A percentile compares a stretch with the other conserved stretches of the same genome.
Evolutionary conservation across 768 basidiomycete genomes (phyloP).

Genomic region (Hortiboletus campestris): DNA sequence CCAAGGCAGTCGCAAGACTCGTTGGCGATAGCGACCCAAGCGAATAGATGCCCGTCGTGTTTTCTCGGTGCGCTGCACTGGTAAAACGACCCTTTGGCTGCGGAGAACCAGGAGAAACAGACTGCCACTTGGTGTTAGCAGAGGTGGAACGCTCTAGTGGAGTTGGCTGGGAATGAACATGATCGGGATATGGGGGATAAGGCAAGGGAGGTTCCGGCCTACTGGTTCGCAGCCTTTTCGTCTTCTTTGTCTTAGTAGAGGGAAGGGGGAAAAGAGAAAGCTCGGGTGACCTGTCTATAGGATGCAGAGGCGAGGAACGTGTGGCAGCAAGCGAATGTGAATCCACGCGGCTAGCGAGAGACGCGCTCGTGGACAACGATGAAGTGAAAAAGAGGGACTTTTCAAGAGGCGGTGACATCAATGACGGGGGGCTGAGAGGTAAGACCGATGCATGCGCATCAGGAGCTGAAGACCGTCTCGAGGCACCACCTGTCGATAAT

Average conservation of each 20-base stretch:
- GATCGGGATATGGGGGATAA: constrained; percentile 23
- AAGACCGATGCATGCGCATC: constrained; percentile 41
- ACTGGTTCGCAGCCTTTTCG: constrained; percentile 3
- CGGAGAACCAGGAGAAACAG: constrained; percentile 8
- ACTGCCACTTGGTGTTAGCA: neutral
- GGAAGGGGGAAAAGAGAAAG: constrained; percentile 20
- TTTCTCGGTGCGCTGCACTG: constrained; percentile 1
- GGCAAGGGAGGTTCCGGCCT: constrained; percentile 18
- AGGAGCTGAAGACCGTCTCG: constrained; percentile 15
- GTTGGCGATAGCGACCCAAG: constrained; percentile 25
- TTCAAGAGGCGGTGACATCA: constrained; percentile 58
- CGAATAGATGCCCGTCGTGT: constrained; percentile 4
- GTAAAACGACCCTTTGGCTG: constrained; percentile 8
- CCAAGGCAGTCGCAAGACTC: constrained; percentile 21
- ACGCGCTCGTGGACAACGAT: constrained; percentile 12
- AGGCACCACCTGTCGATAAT: neutral
- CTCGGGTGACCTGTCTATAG: constrained; percentile 8
- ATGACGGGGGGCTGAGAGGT: constrained; percentile 53
- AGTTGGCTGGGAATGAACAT: neutral
- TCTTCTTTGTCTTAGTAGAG: constrained; percentile 3
- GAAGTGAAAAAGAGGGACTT: constrained; percentile 53
- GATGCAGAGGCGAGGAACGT: neutral
- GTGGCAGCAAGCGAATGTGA: neutral
- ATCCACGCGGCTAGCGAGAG: constrained; percentile 12
- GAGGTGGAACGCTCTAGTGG: neutral